Percentiles rank a stretch among this genome's conserved stretches.
phyloP scores from a whole-genome alignment of 116 monocot genomes.

The Papilionanthe hybrid region DNA sequence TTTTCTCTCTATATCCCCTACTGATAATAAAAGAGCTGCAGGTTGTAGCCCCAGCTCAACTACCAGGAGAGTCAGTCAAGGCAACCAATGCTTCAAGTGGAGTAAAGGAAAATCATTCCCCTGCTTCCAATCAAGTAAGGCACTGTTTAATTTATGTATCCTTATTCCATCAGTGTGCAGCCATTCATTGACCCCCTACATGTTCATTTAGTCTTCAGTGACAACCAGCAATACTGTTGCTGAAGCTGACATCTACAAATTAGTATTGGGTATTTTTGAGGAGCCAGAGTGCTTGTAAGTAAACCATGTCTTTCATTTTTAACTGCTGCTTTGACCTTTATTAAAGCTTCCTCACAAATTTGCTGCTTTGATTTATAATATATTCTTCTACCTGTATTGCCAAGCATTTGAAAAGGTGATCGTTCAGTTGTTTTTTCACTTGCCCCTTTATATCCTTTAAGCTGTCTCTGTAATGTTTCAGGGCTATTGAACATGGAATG shows the following conservation, averaged over 20 bases:
- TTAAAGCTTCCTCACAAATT: background rate
- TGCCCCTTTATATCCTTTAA: background rate
- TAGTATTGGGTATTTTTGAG: constrained; percentile 41
- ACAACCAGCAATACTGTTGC: constrained; percentile 11
- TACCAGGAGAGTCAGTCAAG: constrained; percentile 13
- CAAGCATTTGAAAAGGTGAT: background rate
- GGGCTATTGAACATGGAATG: constrained; percentile 44
- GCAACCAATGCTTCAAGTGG: constrained; percentile 7
- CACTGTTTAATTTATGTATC: background rate
- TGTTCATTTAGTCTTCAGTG: constrained; percentile 7
- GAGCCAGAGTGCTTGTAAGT: constrained; percentile 55
- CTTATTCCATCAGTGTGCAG: background rate
- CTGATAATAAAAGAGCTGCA: constrained; percentile 1
- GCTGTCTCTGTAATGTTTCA: constrained; percentile 1
- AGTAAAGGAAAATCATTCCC: constrained; percentile 20
- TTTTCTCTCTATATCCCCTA: background rate
- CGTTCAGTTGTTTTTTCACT: background rate
- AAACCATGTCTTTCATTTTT: background rate
- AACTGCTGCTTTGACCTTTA: background rate
- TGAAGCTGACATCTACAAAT: constrained; percentile 40
- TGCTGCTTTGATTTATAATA: background rate
- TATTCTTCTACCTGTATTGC: background rate
- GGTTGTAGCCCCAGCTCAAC: constrained; percentile 15
- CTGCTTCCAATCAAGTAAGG: constrained; percentile 29
- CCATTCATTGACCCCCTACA: background rate